Evolutionary conservation across 306 rosid species (phyloP).

Genomic region (Begonia masoniana): DNA sequence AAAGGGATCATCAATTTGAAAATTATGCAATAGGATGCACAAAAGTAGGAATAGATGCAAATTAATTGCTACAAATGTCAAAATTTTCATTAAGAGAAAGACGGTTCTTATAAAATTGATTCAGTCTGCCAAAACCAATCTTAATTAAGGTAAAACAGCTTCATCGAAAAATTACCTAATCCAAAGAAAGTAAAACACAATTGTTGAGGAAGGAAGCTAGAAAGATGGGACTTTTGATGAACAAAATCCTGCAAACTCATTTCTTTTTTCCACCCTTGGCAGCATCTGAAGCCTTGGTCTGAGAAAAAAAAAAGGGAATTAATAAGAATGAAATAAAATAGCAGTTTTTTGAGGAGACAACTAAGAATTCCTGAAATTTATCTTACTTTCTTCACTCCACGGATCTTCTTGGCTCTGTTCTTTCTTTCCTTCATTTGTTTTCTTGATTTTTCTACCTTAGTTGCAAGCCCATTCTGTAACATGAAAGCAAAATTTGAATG

Average conservation of each 20-base stretch:
- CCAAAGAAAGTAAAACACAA: neutral
- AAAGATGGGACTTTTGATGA: neutral
- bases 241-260: slow-evolving; percentile 18
- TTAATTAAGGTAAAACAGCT: neutral
- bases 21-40: too few relatives aligned
- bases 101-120: neutral
- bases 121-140: neutral
- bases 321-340: neutral
- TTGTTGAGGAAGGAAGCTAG: neutral
- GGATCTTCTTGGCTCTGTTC: slow-evolving; percentile 83
- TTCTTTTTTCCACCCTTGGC: slow-evolving; percentile 83
- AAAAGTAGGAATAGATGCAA: neutral
- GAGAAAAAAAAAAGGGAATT: neutral
- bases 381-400: slow-evolving; percentile 88
- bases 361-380: neutral
- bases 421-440: slow-evolving; percentile 94
- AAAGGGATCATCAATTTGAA: too few relatives aligned
- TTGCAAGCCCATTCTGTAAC: slow-evolving; percentile 75
- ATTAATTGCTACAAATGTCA: neutral
- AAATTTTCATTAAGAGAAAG: neutral
- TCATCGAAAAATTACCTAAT: neutral
- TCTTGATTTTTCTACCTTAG: slow-evolving; percentile 77
- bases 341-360: neutral
- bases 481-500: neutral
- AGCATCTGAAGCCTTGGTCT: slow-evolving; percentile 56